phyloP scores from a whole-genome alignment of 306 rosid genomes.

The Prunus salicina region DNA sequence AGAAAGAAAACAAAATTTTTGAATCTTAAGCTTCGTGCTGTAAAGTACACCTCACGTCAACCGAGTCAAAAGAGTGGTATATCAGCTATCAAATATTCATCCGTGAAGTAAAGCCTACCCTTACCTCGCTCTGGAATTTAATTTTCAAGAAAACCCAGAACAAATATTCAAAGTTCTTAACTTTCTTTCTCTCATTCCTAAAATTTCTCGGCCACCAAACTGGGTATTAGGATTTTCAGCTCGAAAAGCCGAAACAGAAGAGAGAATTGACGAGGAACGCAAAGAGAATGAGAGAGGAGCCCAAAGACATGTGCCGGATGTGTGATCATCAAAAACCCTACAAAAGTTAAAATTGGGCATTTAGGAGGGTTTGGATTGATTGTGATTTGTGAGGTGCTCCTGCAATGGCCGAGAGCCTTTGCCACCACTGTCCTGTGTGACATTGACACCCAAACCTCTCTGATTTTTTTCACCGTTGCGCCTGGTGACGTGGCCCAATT shows the following conservation, averaged over 20 bases:
- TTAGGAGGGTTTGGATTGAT: background rate
- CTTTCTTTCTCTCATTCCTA: conserved; percentile 8
- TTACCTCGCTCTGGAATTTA: background rate
- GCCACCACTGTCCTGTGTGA: conserved; percentile 23
- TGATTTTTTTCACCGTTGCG: background rate
- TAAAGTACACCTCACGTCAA: conserved; percentile 14
- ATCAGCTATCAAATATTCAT: background rate
- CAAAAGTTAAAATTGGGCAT: background rate
- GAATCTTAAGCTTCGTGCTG: conserved; percentile 27
- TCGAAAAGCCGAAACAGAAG: background rate
- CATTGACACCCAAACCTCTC: background rate
- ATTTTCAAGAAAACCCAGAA: background rate
- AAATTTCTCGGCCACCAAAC: conserved; percentile 36
- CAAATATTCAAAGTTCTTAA: background rate
- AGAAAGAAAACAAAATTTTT: background rate
- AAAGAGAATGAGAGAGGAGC: background rate
- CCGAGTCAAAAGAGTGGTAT: background rate
- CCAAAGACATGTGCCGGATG: background rate
- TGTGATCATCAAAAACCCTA: background rate
- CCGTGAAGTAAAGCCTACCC: conserved; percentile 13
- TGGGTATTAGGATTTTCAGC: conserved; percentile 3
- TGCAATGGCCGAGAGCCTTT: conserved; percentile 19
- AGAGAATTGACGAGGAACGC: background rate
- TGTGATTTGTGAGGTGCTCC: conserved; percentile 10
- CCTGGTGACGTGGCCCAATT: background rate